These are phyloP conservation scores for Citrus unshiu DNA, from an alignment of 345 rosid genomes.

Conservation along the genomic window DNA sequence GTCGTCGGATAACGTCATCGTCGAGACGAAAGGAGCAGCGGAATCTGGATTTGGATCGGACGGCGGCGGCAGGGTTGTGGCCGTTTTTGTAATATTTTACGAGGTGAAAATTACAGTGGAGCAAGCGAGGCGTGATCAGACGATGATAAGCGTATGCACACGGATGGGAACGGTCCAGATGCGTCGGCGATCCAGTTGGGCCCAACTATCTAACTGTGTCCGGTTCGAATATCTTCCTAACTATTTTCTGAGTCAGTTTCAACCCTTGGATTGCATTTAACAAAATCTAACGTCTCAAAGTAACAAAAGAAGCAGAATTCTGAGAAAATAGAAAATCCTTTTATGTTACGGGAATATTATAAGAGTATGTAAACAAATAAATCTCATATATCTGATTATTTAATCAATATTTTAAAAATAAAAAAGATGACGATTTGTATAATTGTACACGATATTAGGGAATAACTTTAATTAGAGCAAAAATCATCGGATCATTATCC, in stretches of 20 bases:
- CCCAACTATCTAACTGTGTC: background rate
- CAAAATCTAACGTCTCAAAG: background rate
- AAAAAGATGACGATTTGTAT: too few species aligned
- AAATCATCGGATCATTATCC: background rate
- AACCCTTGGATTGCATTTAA: background rate
- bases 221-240: background rate
- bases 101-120: background rate
- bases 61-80: background rate
- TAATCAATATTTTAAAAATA: too few species aligned
- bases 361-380: too few species aligned
- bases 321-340: background rate
- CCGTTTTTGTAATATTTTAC: background rate
- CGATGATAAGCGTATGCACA: background rate
- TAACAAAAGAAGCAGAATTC: background rate
- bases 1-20: constrained; percentile 57
- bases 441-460: too few species aligned
- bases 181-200: background rate
- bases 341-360: too few species aligned
- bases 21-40: background rate
- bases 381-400: too few species aligned
- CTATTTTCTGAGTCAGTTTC: background rate
- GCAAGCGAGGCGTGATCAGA: background rate
- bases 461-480: background rate
- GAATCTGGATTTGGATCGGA: background rate
- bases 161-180: background rate